phyloP scores from a whole-genome alignment of 108 stramenopile genomes.

The Pseudonitzschia multiseries region DNA sequence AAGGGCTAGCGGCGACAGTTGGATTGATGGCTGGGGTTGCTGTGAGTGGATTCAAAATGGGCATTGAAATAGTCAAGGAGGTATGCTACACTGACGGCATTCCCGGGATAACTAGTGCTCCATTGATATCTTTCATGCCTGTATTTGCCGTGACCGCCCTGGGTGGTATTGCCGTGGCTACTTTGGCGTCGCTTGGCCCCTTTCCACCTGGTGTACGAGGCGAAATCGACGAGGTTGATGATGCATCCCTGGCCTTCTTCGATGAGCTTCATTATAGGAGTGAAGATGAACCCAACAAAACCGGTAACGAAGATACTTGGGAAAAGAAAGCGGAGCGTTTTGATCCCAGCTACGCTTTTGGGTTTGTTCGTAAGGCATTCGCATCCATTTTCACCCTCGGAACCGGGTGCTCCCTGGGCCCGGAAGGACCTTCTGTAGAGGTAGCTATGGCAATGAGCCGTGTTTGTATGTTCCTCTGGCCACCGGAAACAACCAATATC shows the following conservation, averaged over 20 bases:
- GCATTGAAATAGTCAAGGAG: constrained; percentile 59
- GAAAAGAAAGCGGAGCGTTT: constrained; percentile 33
- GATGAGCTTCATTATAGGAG: constrained; percentile 10
- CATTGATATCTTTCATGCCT: constrained; percentile 9
- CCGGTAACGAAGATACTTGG: constrained; percentile 17
- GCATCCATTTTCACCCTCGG: constrained; percentile 87
- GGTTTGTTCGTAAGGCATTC: constrained; percentile 64
- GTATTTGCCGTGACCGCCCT: constrained; percentile 53
- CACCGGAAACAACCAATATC: constrained; percentile 1
- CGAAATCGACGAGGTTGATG: constrained; percentile 68
- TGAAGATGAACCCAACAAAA: background rate
- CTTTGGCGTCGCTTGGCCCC: constrained; percentile 46
- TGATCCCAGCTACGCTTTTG: constrained; percentile 26
- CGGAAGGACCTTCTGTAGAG: constrained; percentile 90
- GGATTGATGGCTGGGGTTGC: constrained; percentile 60
- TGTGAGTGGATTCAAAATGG: constrained; percentile 71
- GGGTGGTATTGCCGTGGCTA: constrained; percentile 61
- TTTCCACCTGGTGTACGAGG: constrained; percentile 72
- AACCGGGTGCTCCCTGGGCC: constrained; percentile 85
- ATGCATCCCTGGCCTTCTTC: constrained; percentile 25
- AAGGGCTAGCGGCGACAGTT: constrained; percentile 49
- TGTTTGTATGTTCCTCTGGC: constrained; percentile 42
- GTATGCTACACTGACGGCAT: constrained; percentile 13
- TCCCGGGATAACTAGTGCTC: background rate
- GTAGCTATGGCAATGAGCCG: constrained; percentile 72